Evolutionary conservation across 2,329 filamentous ascomycete genomes (phyloP), one percentile per base, ranked within the genome.

Genomic region (Corinectria fuckeliana): DNA sequence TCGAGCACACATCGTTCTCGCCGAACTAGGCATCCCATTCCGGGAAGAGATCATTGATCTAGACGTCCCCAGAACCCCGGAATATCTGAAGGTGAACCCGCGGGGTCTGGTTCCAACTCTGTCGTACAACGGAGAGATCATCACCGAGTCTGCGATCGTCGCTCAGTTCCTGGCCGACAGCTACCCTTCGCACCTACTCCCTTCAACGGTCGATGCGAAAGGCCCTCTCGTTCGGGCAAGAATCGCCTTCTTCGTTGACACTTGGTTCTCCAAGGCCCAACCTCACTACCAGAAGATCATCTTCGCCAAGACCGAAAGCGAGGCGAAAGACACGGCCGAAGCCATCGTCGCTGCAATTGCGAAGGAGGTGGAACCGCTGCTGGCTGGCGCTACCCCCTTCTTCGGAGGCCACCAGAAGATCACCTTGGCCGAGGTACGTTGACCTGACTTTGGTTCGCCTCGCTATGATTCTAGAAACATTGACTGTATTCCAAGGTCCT

Each of bases 71-170:
- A 86, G 91, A 9, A 87, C 89, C 25, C 80, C 85, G 34, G 91
- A 88, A 80, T 95, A 94, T 72, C 83, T 95, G 8, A 80, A 88
- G 50, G 78, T 95, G 72, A 93, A 94, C 78, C 91, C 91, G 65
- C 87, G 91, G 56, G 92, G 92, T 13, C 85, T 93, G 3, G 91
- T 95, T 4, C 91, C 92, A 1, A 78, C 87, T 0, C 77, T 95
- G 56, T 82, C 84, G 21, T 89, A 90, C 79, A 82, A 86, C 62
- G 82, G 81, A 61, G 82, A 90, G 62, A 88, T 91, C 72, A 81
- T 95, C 70, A 87, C 85, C 52, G 91, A 95, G 74, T 92, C 89
- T 2, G 87, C 79, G 63, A 85, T 94, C 62, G 86, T 94, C n/a
- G 76, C 87, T 1, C 85, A 89, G 65, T 94, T 92, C 77, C 75